Evolutionary conservation across 2,329 filamentous ascomycete species (phyloP).

Genomic region (Apiospora hydei): DNA sequence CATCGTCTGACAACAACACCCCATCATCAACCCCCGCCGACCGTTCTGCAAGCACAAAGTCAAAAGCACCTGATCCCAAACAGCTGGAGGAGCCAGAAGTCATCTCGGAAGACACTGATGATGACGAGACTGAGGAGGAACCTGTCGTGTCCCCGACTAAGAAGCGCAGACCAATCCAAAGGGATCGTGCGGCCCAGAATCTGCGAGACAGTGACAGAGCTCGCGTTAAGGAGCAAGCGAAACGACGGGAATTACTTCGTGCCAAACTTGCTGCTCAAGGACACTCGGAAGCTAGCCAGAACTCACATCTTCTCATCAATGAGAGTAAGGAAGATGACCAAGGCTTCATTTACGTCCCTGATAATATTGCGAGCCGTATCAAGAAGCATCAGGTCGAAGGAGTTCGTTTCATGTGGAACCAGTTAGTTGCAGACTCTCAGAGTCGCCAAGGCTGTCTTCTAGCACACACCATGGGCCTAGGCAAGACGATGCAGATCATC

Average conservation of each 20-base stretch:
- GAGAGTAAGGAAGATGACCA: slow-evolving; percentile 67
- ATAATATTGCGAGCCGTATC: slow-evolving; percentile 68
- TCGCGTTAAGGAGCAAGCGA: slow-evolving; percentile 62
- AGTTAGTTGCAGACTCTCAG: slow-evolving; percentile 69
- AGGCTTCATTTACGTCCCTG: slow-evolving; percentile 69
- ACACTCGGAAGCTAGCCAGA: slow-evolving; percentile 48
- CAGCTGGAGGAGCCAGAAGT: slow-evolving; percentile 22
- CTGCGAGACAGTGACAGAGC: slow-evolving; percentile 62
- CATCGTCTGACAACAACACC: not conserved
- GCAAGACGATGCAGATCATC: slow-evolving; percentile 92
- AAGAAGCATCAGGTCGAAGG: slow-evolving; percentile 84
- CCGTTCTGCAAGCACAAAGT: not conserved
- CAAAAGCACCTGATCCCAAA: slow-evolving; percentile 1
- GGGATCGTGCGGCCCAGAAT: slow-evolving; percentile 58
- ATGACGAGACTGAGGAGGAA: slow-evolving; percentile 35
- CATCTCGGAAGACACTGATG: slow-evolving; percentile 8
- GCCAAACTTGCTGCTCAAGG: slow-evolving; percentile 50
- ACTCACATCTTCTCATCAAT: slow-evolving; percentile 69
- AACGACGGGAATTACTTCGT: slow-evolving; percentile 56
- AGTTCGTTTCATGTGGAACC: slow-evolving; percentile 88
- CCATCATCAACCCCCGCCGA: not conserved
- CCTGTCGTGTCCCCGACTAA: slow-evolving; percentile 45
- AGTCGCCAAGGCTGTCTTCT: slow-evolving; percentile 78
- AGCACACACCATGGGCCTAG: slow-evolving; percentile 90
- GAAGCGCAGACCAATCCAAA: slow-evolving; percentile 53